Conservation (phyloP, 306 rosid species). For the Prunus armeniaca region DNA sequence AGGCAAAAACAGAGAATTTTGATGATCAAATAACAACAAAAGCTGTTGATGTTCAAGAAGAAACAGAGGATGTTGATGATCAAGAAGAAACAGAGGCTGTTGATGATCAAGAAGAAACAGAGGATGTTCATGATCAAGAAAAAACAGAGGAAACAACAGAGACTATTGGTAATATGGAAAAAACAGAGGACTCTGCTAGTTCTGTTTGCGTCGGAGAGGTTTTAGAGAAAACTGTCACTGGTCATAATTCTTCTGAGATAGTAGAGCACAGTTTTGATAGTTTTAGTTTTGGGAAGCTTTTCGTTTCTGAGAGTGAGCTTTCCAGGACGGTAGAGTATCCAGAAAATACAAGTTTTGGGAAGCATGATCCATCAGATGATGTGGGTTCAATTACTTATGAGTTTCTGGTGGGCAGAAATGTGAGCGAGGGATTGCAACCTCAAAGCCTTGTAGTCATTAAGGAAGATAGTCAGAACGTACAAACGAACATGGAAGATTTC, state of each 20-base stretch:
- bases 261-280: background rate
- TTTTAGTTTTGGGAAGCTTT: background rate
- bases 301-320: conserved; percentile 7
- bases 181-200: conserved; percentile 8
- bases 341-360: background rate
- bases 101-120: conserved; percentile 1
- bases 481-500: background rate
- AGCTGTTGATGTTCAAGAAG: background rate
- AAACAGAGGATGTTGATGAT: background rate
- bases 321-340: conserved; percentile 13
- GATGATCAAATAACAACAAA: background rate
- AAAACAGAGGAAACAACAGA: background rate
- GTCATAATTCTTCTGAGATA: background rate
- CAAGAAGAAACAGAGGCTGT: background rate
- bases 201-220: background rate
- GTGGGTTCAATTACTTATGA: conserved; percentile 30
- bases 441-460: conserved; percentile 22
- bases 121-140: background rate
- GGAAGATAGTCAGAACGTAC: background rate
- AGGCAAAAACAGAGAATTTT: background rate
- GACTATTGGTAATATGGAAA: background rate
- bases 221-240: background rate
- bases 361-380: conserved; percentile 36
- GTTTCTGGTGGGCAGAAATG: conserved; percentile 29
- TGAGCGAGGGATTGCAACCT: conserved; percentile 25